Conservation (phyloP, 345 rosid genomes). For the Hirschfeldia incana region DNA sequence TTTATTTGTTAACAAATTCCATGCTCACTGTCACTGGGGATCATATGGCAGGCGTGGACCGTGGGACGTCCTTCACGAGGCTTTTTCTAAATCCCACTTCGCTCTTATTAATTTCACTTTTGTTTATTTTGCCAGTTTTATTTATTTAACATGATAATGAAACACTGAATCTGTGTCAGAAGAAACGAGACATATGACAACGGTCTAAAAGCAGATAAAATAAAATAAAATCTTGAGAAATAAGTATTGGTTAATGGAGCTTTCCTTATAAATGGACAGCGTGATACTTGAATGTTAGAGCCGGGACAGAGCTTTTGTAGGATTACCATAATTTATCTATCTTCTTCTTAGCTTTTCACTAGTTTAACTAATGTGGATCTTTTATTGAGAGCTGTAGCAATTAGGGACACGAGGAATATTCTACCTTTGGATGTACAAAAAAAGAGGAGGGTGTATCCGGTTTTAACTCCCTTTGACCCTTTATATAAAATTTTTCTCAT, state of each 20-base stretch:
- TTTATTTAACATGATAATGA: conserved; percentile 11
- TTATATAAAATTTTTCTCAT: background rate
- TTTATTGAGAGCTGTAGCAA: conserved; percentile 24
- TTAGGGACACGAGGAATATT: conserved; percentile 34
- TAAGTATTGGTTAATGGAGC: conserved; percentile 9
- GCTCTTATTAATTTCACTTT: conserved; percentile 6
- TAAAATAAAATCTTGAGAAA: conserved; percentile 16
- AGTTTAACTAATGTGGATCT: conserved; percentile 30
- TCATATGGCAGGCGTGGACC: conserved; percentile 37
- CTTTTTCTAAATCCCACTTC: conserved; percentile 12
- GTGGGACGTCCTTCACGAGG: conserved; percentile 38
- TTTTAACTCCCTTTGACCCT: background rate
- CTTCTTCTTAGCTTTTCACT: conserved; percentile 8
- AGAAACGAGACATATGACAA: conserved; percentile 31
- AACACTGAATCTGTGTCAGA: conserved; percentile 26
- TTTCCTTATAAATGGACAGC: conserved; percentile 26
- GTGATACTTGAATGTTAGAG: conserved; percentile 37
- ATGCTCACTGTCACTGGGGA: conserved; percentile 28
- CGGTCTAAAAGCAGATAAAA: conserved; percentile 30
- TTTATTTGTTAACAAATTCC: conserved; percentile 1
- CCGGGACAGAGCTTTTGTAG: conserved; percentile 28
- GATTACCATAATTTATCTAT: conserved; percentile 15
- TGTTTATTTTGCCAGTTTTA: background rate
- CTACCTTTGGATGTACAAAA: conserved; percentile 15
- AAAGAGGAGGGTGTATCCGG: background rate